Base-by-base conservation (phyloP, 208 protist species). In the Plasmodiophora brassicae region DNA sequence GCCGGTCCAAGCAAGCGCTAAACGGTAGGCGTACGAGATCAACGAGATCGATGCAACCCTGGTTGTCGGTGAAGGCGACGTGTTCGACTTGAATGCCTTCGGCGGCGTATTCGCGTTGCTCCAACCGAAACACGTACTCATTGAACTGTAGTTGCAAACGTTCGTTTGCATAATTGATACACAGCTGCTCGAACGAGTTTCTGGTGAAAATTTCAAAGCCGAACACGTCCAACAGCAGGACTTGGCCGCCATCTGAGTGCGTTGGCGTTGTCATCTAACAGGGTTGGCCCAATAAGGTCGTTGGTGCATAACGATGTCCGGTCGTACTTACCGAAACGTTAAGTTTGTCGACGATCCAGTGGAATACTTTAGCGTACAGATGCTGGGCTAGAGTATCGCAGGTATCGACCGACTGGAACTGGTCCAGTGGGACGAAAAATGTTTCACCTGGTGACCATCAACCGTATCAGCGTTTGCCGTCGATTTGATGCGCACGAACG, bases 211-310 rank as follows among this genome's bases (percentile, higher is more conserved):
- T 90, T 89, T 90, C 88, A 50, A 90, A 90, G 0, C 88, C 88
- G 46, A 90, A 90, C 35, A 90, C 88, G 71, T 90, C 88, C 28
- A 90, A 84, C n/a, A 90, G 78, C 1, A 89, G 92, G 85, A 95
- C 92, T 45, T 88, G 93, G 84, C 14, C 20, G 14, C 41, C 65
- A 78, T 78, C 89, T n/a, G n/a, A n/a, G n/a, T n/a, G n/a, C n/a
- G n/a, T n/a, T n/a, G n/a, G n/a, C n/a, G n/a, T n/a, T n/a, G n/a
- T n/a, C n/a, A n/a, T n/a, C n/a, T n/a, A n/a, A n/a, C n/a, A n/a
- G n/a, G n/a, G n/a, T n/a, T n/a, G n/a, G n/a, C n/a, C n/a, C n/a
- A n/a, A n/a, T n/a, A n/a, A n/a, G n/a, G n/a, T n/a, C n/a, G n/a
- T n/a, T n/a, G n/a, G n/a, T n/a, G n/a, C n/a, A n/a, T n/a, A n/a